Evolutionary conservation across 2,329 filamentous ascomycete species (phyloP), one percentile per base, ranked within the genome.

Genomic region (Aspergillus chevalieri): DNA sequence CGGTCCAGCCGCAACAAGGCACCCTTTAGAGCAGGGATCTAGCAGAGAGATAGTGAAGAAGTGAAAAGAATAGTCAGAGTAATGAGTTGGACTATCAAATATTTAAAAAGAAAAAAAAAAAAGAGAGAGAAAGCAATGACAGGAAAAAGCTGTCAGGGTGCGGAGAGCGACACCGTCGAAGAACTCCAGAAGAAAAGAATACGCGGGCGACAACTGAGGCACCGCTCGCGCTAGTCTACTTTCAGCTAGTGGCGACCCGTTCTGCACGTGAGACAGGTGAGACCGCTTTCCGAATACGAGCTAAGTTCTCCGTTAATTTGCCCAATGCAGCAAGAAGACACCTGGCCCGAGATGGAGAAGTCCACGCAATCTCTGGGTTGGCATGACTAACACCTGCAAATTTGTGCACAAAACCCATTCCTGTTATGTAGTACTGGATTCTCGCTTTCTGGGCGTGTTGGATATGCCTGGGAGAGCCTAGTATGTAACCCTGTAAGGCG

Each of bases 41-140:
- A 30, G 9, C 26, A 44, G 10, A 28, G 22, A 44, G 4, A 14
- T 22, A 44, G 15, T 30, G n/a, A 70, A 19, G 10, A 41, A 41
- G 5, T 7, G 15, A 7, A 4, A 15, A 41, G 9, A 41, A 22
- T 15, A 22, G 38, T 12, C 12, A 9, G 8, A 30, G 4, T 30
- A 30, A 30, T 12, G 34, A 36, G 15, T 36, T 36, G 6, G 8
- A n/a, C 19, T 19, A 19, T 41, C 17, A 41, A 19, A 15, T 10
- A 41, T 17, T 3, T 38, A 10, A 10, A 6, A 6, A 38, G 12
- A 38, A 17, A n/a, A 8, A 10, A 17, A 19, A 22, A n/a, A n/a
- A n/a, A n/a, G n/a, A 10, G 19, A 41, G 38, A 6, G 10, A 12
- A 30, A 10, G 26, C 26, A 30, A 30, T 30, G 26, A 12, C 10